phyloP scores from a whole-genome alignment of 2,329 filamentous ascomycete species.

The Ophiostoma ulmi region DNA sequence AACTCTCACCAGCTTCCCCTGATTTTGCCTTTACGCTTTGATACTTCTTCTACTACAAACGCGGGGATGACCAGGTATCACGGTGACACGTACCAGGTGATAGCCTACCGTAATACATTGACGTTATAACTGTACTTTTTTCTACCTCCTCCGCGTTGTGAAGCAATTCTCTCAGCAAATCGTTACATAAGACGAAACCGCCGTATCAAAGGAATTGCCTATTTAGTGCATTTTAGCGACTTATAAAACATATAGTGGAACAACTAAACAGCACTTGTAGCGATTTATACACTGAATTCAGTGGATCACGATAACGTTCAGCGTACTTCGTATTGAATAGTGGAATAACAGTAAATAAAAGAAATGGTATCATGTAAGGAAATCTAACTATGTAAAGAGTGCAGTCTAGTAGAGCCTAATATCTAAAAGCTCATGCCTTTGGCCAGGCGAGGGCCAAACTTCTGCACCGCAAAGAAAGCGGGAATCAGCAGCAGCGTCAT shows the following conservation, averaged over 20 bases:
- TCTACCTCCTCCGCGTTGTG: slow-evolving; percentile 8
- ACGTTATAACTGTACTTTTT: background rate
- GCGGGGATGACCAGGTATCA: background rate
- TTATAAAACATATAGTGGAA: background rate
- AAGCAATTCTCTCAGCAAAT: slow-evolving; percentile 5
- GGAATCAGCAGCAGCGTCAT: slow-evolving; percentile 18
- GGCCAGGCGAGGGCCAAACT: slow-evolving; percentile 3
- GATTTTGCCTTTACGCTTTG: background rate
- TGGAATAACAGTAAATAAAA: background rate
- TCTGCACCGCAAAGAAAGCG: background rate
- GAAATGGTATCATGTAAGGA: slow-evolving; percentile 8
- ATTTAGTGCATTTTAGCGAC: slow-evolving; percentile 3
- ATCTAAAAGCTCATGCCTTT: slow-evolving; percentile 15
- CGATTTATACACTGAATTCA: background rate
- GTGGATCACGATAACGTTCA: slow-evolving; percentile 1
- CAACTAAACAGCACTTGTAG: background rate
- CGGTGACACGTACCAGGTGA: background rate
- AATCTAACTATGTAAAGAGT: background rate
- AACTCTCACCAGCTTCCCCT: background rate
- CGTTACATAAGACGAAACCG: background rate
- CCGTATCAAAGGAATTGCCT: slow-evolving; percentile 10
- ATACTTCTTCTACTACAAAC: slow-evolving; percentile 6
- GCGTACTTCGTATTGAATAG: background rate
- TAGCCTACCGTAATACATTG: background rate
- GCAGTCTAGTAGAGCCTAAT: background rate